These are phyloP conservation scores for Cystofilobasidium capitatum DNA, from an alignment of 768 basidiomycete genomes.

Conservation along the genomic window DNA sequence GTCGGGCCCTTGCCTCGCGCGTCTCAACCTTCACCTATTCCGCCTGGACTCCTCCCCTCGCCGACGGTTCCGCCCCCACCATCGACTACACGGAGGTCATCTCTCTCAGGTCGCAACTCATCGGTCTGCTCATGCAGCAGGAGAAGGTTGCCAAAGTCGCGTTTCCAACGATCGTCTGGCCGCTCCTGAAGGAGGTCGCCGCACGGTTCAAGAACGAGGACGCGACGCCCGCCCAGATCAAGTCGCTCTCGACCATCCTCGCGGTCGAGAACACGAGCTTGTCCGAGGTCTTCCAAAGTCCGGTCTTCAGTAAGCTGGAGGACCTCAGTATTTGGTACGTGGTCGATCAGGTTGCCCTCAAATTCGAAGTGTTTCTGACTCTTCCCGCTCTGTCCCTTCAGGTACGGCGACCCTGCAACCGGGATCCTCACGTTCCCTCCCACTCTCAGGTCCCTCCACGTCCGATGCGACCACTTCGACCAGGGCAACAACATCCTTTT, in stretches of 20 bases:
- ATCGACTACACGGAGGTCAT: background rate
- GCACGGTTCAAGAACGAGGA: background rate
- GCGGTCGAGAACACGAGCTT: slow-evolving; percentile 3
- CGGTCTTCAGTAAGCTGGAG: background rate
- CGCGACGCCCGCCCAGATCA: background rate
- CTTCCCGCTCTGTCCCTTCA: background rate
- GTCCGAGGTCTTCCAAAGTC: background rate
- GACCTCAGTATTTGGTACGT: slow-evolving; percentile 16
- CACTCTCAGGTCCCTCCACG: slow-evolving; percentile 7
- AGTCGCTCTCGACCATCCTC: slow-evolving; percentile 9
- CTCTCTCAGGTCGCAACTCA: background rate
- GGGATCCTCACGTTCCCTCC: slow-evolving; percentile 2
- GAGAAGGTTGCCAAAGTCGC: background rate
- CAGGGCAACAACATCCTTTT: slow-evolving; percentile 11
- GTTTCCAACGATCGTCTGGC: slow-evolving; percentile 9
- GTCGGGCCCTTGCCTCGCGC: background rate
- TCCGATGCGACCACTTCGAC: slow-evolving; percentile 20
- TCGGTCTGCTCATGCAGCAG: background rate
- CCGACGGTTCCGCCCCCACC: background rate
- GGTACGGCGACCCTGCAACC: slow-evolving; percentile 9
- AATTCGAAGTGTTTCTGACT: background rate
- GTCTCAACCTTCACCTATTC: slow-evolving; percentile 5
- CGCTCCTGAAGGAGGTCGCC: background rate
- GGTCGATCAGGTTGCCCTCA: background rate
- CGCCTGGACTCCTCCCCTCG: slow-evolving; percentile 6